Base-by-base conservation (phyloP, 1,139 yeast species). In the Wickerhamiella pararugosa region DNA sequence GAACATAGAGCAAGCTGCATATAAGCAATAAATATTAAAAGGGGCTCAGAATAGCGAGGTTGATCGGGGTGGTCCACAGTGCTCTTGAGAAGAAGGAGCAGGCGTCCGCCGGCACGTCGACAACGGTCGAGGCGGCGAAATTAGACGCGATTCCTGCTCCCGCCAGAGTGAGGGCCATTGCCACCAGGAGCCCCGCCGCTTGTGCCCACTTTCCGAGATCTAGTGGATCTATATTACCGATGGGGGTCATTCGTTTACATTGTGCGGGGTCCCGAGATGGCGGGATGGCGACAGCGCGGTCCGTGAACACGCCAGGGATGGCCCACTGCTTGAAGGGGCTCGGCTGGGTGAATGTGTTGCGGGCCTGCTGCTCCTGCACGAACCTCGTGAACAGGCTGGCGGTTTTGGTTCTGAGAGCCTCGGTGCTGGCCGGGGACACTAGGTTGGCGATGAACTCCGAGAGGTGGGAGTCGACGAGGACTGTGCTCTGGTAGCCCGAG, bases 191-290 rank as follows among this genome's bases (percentile, higher is more conserved):
- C 31, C 43, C 41, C 29, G 48, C 32, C 25, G 45, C 37, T 6
- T 45, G 39, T 8, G 45, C 43, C 52, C 52, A 50, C 7, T 41
- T 35, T 15, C 45, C 40, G 9, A 50, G 39, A 15, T 49, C 46
- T 11, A 50, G 43, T 10, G 53, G 53, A 33, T 50, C 53, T 15
- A 50, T 40, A 40, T 46, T 47, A 10, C 43, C 47, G 25, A 50
- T 50, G 15, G 49, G 45, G 25, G 36, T 39, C 33, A 50, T 38
- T 9, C 28, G 25, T 7, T 36, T 34, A n/a, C 34, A 15, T 15
- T 15, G 21, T 15, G 21, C 21, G 21, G 21, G 21, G 10, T 10
- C 32, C 5, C 35, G 29, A 9, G 35, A 11, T 5, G 28, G 28
- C 21, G 39, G 6, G n/a, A 25, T 27, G 7, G 34, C 6, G 11